These are phyloP conservation scores for Aegilops umbellulata DNA, from an alignment of 176 grass and related monocot genomes.

Conservation along the genomic window DNA sequence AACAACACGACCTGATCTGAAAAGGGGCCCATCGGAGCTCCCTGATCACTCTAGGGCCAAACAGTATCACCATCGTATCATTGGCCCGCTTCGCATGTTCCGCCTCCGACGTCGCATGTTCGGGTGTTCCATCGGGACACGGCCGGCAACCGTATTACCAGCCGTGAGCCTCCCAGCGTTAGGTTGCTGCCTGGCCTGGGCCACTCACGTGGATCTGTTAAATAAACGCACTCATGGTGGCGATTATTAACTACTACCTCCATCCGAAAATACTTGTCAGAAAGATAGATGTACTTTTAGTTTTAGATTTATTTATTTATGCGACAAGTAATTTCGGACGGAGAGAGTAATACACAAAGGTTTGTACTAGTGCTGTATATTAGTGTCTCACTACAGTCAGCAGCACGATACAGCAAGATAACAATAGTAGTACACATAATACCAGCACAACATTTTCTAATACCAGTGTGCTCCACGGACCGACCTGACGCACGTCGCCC, in stretches of 20 bases:
- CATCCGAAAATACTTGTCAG: too few relatives aligned
- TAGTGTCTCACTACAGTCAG: neutral
- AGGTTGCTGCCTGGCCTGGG: neutral
- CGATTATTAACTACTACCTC: too few relatives aligned
- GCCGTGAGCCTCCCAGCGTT: neutral
- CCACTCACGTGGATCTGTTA: neutral
- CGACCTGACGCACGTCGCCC: neutral
- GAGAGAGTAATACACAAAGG: neutral
- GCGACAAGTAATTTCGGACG: too few relatives aligned
- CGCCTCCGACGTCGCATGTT: neutral
- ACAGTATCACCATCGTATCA: neutral
- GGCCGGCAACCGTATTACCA: neutral
- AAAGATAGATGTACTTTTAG: too few relatives aligned
- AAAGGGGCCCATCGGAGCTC: neutral
- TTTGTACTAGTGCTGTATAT: too few relatives aligned
- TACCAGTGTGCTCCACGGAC: conserved; percentile 8
- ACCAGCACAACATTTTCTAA: neutral
- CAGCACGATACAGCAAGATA: neutral
- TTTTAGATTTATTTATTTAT: too few relatives aligned
- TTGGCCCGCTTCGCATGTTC: neutral
- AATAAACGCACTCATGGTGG: neutral
- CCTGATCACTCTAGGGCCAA: neutral
- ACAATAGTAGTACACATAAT: neutral
- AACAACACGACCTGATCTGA: neutral
- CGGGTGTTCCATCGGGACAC: neutral